A percentile compares a stretch with the other conserved stretches of the same genome.
Conservation (phyloP, 306 rosid species). For the Calophaca sinica region DNA sequence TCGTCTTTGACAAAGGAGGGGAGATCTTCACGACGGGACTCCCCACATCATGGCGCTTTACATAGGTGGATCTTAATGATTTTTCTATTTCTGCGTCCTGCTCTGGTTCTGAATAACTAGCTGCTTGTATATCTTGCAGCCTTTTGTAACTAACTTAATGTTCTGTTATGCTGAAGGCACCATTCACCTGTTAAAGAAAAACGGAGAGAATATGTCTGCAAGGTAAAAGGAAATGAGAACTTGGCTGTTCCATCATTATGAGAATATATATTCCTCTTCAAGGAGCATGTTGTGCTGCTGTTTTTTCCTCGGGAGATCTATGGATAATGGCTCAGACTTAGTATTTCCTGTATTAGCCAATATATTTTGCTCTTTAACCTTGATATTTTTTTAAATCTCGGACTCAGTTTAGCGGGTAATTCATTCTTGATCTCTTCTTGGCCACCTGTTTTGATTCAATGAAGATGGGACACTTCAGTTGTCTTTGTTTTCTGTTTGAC, state of each 20-base stretch:
- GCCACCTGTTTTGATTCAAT: slow-evolving; percentile 6
- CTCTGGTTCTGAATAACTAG: slow-evolving; percentile 77
- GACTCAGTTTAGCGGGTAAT: slow-evolving; percentile 38
- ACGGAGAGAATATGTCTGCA: slow-evolving; percentile 99
- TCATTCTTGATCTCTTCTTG: slow-evolving; percentile 36
- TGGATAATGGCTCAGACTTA: slow-evolving; percentile 43
- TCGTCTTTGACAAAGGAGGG: slow-evolving; percentile 91
- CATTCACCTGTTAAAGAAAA: slow-evolving; percentile 98
- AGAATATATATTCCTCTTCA: slow-evolving; percentile 52
- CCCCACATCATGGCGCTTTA: slow-evolving; percentile 77
- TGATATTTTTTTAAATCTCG: slow-evolving; percentile 6
- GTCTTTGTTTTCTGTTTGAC: slow-evolving; percentile 45
- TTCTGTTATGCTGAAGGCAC: slow-evolving; percentile 99
- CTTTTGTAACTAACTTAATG: slow-evolving; percentile 83
- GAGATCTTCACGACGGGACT: slow-evolving; percentile 72
- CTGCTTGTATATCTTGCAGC: slow-evolving; percentile 83
- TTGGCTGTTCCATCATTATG: slow-evolving; percentile 63
- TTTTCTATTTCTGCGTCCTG: slow-evolving; percentile 72
- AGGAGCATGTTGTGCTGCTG: slow-evolving; percentile 54
- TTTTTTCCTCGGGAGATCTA: slow-evolving; percentile 53
- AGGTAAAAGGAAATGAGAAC: slow-evolving; percentile 81
- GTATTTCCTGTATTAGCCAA: slow-evolving; percentile 36
- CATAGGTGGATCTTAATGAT: slow-evolving; percentile 99
- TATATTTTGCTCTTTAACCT: slow-evolving; percentile 28
- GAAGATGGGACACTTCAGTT: slow-evolving; percentile 37